Conservation (phyloP, 2,329 filamentous ascomycete genomes). For the Westerdykella ornata region DNA sequence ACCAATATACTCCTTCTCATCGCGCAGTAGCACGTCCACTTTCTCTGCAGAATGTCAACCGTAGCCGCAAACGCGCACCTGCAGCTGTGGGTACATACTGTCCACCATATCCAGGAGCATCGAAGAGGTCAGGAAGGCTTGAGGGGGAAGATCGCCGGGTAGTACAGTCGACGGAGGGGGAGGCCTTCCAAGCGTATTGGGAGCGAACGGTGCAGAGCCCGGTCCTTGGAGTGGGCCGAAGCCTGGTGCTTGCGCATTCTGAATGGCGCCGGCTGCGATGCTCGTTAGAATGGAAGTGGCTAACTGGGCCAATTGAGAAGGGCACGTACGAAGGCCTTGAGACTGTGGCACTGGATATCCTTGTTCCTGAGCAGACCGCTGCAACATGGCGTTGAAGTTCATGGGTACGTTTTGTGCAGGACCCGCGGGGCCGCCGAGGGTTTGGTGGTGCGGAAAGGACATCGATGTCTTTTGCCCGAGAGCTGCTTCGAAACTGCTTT, state of each 20-base stretch:
- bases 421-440: conserved; percentile 27
- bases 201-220: conserved; percentile 36
- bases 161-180: conserved; percentile 21
- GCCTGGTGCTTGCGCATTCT: conserved; percentile 1
- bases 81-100: conserved; percentile 51
- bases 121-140: conserved; percentile 98
- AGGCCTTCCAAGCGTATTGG: conserved; percentile 18
- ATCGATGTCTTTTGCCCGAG: background rate
- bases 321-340: conserved; percentile 11
- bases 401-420: conserved; percentile 24
- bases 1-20: conserved; percentile 89
- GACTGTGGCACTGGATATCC: conserved; percentile 17
- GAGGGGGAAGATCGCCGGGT: conserved; percentile 58
- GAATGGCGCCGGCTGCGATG: no score
- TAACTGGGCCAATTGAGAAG: no score
- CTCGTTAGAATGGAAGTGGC: no score
- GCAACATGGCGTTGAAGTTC: conserved; percentile 35
- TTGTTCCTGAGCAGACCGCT: conserved; percentile 31
- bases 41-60: conserved; percentile 61
- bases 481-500: no score
- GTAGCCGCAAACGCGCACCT: conserved; percentile 1
- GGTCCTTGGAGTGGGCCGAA: conserved; percentile 19
- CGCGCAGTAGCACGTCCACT: conserved; percentile 81
- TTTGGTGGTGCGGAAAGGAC: conserved; percentile 16
- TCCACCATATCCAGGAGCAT: conserved; percentile 94